phyloP scores from a whole-genome alignment of 345 rosid genomes.

The Tarenaya hassleriana region DNA sequence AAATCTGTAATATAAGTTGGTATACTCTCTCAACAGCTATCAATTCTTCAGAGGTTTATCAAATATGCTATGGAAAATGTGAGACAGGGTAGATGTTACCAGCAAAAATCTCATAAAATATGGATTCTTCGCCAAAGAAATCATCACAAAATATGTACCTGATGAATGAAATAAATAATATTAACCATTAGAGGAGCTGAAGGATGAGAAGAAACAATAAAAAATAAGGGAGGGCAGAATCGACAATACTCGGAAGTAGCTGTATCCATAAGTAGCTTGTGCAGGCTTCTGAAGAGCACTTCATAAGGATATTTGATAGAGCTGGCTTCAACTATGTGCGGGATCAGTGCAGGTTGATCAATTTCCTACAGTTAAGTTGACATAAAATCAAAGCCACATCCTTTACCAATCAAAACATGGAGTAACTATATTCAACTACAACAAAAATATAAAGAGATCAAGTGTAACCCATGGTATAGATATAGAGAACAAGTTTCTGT shows the following conservation, averaged over 20 bases:
- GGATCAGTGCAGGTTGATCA: slow-evolving; percentile 96
- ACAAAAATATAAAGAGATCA: too few species aligned
- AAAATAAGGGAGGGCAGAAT: slow-evolving; percentile 22
- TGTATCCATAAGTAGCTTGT: slow-evolving; percentile 96
- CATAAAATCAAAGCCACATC: too few species aligned
- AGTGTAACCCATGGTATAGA: background rate
- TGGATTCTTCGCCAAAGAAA: slow-evolving; percentile 93
- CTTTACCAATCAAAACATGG: slow-evolving; percentile 8
- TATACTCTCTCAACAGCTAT: too few species aligned
- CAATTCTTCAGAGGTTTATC: too few species aligned
- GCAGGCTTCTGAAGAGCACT: slow-evolving; percentile 93
- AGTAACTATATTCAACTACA: background rate
- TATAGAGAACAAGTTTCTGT: background rate
- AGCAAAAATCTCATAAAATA: slow-evolving; percentile 77
- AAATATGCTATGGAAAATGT: too few species aligned
- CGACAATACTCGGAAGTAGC: slow-evolving; percentile 92
- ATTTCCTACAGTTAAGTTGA: slow-evolving; percentile 82
- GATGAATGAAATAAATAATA: slow-evolving; percentile 24
- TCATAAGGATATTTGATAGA: slow-evolving; percentile 89
- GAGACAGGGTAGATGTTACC: slow-evolving; percentile 38
- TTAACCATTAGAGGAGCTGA: slow-evolving; percentile 10
- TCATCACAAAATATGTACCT: slow-evolving; percentile 95
- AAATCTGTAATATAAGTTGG: too few species aligned
- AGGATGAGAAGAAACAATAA: slow-evolving; percentile 8
- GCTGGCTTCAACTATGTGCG: slow-evolving; percentile 98